These are phyloP conservation scores for Penicillium desertorum DNA, from an alignment of 495 filamentous ascomycete species.

Conservation along the genomic window DNA sequence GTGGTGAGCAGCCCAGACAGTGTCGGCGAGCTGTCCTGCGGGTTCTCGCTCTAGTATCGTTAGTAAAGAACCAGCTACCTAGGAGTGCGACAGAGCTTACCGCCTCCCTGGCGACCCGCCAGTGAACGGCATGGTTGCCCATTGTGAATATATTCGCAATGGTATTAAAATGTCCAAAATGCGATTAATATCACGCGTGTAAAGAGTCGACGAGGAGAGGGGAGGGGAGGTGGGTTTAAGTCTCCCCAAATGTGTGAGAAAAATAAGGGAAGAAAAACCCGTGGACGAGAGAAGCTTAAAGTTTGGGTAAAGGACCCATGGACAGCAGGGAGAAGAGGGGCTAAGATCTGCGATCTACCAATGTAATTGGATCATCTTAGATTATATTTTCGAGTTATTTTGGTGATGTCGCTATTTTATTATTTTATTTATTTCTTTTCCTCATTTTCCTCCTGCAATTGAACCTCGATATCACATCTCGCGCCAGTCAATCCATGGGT, in stretches of 20 bases:
- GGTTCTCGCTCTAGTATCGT: constrained; percentile 20
- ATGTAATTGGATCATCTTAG: constrained; percentile 19
- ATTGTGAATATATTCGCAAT: constrained; percentile 24
- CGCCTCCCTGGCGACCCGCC: constrained; percentile 24
- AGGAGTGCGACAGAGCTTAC: constrained; percentile 18
- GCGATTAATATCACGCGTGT: not conserved
- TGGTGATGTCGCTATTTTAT: constrained; percentile 6
- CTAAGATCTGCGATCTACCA: constrained; percentile 27
- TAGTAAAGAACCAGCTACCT: constrained; percentile 5
- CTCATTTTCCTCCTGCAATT: not conserved
- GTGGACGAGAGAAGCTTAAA: constrained; percentile 17
- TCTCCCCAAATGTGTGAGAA: constrained; percentile 11
- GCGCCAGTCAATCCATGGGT: constrained; percentile 3
- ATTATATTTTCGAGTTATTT: not conserved
- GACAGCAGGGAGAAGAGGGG: constrained; percentile 18
- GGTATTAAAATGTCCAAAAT: not conserved
- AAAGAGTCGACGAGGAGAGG: not conserved
- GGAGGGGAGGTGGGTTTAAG: not conserved
- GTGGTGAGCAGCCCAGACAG: constrained; percentile 65
- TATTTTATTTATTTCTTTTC: not conserved
- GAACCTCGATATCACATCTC: constrained; percentile 2
- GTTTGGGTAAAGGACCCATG: constrained; percentile 13
- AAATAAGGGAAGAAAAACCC: constrained; percentile 8
- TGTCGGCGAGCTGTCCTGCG: constrained; percentile 38
- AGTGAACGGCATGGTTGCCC: constrained; percentile 32